Percentiles rank a stretch among this genome's conserved stretches.
phyloP scores from a whole-genome alignment of 352 stramenopile genomes.

The Phytophthora citricola region DNA sequence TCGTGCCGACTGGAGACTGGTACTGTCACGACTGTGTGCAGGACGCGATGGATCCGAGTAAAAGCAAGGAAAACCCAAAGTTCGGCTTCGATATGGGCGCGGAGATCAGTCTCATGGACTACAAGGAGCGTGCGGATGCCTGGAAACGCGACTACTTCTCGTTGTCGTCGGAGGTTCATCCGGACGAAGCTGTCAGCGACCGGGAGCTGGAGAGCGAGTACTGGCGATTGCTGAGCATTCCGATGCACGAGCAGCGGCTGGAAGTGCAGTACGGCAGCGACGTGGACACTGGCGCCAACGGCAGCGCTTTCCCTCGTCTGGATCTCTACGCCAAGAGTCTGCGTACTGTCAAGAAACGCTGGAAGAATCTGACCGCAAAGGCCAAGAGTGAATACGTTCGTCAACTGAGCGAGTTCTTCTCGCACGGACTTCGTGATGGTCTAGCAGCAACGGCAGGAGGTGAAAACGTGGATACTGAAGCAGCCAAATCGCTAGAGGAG shows the following conservation, averaged over 20 bases:
- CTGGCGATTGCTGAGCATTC: constrained; percentile 87
- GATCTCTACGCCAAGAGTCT: constrained; percentile 67
- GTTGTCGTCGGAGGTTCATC: constrained; percentile 36
- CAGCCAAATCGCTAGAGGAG: constrained; percentile 47
- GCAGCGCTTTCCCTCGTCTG: constrained; percentile 86
- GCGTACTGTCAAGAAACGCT: constrained; percentile 56
- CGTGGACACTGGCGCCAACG: constrained; percentile 85
- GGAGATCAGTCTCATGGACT: constrained; percentile 82
- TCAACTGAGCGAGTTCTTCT: constrained; percentile 59
- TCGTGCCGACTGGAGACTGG: constrained; percentile 79
- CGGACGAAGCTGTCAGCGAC: constrained; percentile 59
- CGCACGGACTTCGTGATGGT: constrained; percentile 51
- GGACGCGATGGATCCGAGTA: constrained; percentile 51
- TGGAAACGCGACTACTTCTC: constrained; percentile 88
- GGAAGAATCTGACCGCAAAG: constrained; percentile 53
- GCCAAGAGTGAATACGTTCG: constrained; percentile 39
- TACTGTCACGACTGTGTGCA: constrained; percentile 79
- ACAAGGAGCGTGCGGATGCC: constrained; percentile 82
- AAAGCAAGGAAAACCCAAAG: constrained; percentile 57
- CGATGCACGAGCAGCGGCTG: constrained; percentile 75
- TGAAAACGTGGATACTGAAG: constrained; percentile 21
- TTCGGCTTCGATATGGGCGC: constrained; percentile 88
- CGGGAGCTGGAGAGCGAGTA: constrained; percentile 88
- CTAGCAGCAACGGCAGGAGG: constrained; percentile 26
- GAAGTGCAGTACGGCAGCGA: constrained; percentile 94